Evolutionary conservation across 495 filamentous ascomycete genomes (phyloP).

Genomic region (Parathielavia hyrcaniae): DNA sequence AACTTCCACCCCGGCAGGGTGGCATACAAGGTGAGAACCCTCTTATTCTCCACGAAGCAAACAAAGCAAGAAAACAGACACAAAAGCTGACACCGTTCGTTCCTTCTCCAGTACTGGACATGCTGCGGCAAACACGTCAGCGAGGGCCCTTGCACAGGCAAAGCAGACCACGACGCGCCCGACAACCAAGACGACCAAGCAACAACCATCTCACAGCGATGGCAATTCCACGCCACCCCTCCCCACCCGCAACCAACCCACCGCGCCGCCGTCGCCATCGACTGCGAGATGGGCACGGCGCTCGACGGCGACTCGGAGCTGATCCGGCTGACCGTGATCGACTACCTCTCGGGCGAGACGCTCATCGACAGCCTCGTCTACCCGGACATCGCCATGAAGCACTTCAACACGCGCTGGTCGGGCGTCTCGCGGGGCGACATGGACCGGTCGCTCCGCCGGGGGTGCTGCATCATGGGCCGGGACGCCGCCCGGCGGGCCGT

Average conservation of each 20-base stretch:
- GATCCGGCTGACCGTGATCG: constrained; percentile 39
- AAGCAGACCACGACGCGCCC: background rate
- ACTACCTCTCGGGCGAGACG: constrained; percentile 39
- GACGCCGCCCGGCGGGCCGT: constrained; percentile 31
- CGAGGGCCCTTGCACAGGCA: background rate
- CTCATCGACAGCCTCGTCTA: constrained; percentile 42
- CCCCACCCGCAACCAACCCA: background rate
- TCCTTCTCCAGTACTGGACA: constrained; percentile 6
- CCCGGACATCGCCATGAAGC: constrained; percentile 33
- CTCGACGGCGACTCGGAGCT: constrained; percentile 33
- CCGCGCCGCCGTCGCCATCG: constrained; percentile 37
- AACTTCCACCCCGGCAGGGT: constrained; percentile 1
- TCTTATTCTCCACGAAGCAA: background rate
- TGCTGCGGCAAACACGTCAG: constrained; percentile 9
- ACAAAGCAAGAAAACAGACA: background rate
- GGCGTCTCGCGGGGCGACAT: constrained; percentile 32
- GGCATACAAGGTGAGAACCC: background rate
- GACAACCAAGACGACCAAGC: background rate
- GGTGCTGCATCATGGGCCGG: constrained; percentile 22
- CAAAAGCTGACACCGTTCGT: background rate
- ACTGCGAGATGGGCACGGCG: constrained; percentile 47
- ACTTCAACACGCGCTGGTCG: constrained; percentile 39
- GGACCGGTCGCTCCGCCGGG: constrained; percentile 14
- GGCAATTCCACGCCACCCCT: constrained; percentile 14
- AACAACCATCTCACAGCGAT: background rate